Evolutionary conservation across 306 rosid genomes (phyloP), one percentile per base, ranked within the genome.

Genomic region (Delonix regia): DNA sequence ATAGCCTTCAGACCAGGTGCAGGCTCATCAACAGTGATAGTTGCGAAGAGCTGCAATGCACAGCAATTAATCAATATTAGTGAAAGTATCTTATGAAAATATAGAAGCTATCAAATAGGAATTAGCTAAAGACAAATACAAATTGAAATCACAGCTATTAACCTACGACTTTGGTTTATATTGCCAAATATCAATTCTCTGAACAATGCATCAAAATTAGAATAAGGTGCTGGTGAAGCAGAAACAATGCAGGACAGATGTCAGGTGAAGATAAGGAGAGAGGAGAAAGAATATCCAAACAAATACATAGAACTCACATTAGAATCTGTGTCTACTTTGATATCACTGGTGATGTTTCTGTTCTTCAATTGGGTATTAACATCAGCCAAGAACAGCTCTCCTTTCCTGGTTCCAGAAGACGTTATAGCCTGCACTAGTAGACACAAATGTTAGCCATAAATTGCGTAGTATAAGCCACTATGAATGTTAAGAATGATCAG

Each of bases 1-100:
- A 94, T 89, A 49, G 97, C 57, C 89, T 94, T 94, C 78, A 94
- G 49, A 22, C 98, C 97, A 70, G 98, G 98, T 51, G 87, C 83
- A 66, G 91, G 87, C 86, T 94, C 92, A 69, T 90, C 85, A 21
- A 90, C 79, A 10, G 98, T 94, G 42, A 94, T 53, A 25, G 93
- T 91, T 74, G 97, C 80, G 61, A 75, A 71, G 59, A 94, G 96
- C 98, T 94, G 85, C 18, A 71, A 66, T 38, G 48, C 41, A 84
- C 11, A 80, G 16, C 21, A 73, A 76, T n/a, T 11, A 2, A 57
- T 27, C 56, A 67, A 11, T 47, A 16, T 73, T 48, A 63, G 80
- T 65, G 67, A 74, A 61, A 14, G 10, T 9, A 51, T 11, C 15
- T 2, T 44, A 69, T 9, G 1, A 71, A n/a, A n/a, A 51, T 6